Base-by-base conservation (phyloP, 768 basidiomycete genomes). In the Mycena floridula region DNA sequence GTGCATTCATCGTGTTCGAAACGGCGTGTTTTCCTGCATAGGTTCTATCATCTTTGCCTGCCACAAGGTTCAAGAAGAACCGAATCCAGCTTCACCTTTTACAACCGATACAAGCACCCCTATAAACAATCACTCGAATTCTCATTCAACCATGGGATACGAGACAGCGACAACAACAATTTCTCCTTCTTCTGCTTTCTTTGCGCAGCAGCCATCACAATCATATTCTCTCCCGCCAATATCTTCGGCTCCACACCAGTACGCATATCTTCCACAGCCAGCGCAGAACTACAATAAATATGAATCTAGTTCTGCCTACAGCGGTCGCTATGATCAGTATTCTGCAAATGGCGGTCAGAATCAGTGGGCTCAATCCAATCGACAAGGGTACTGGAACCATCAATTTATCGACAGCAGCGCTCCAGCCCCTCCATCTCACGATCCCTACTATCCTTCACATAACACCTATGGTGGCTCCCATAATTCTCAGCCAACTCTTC, bases 341-440 rank as follows among this genome's bases (percentile, higher is more conserved):
- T 18, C 32, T 30, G 16, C 28, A 13, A 35, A 18, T 7, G 32
- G 15, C 32, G 32, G 32, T 15, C 32, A 35, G 32, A 13, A 35
- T 13, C 28, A 30, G 28, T 18, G 18, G 32, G 15, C 13, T 13
- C 55, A 48, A 45, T 42, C 51, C 5, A 42, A 42, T 20, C 15
- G 42, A 7, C 37, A 32, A 18, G 24, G 21, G 32, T 32, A 21
- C 48, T 47, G 13, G 50, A 53, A 32, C 67, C 59, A 65, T 59
- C 40, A 23, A 27, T 28, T 37, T 30, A 28, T 42, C 21, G 42
- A 42, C 26, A 43, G 18, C 13, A 42, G 42, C 23, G 26, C 40
- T 8, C 45, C 39, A 8, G 12, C 42, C 39, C 39, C 42, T 18
- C 42, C 47, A 3, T 47, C 35, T 36, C 30, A 32, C 6, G 35